These are phyloP conservation scores for Eucalyptus globulus DNA, from an alignment of 345 rosid genomes.

Conservation along the genomic window DNA sequence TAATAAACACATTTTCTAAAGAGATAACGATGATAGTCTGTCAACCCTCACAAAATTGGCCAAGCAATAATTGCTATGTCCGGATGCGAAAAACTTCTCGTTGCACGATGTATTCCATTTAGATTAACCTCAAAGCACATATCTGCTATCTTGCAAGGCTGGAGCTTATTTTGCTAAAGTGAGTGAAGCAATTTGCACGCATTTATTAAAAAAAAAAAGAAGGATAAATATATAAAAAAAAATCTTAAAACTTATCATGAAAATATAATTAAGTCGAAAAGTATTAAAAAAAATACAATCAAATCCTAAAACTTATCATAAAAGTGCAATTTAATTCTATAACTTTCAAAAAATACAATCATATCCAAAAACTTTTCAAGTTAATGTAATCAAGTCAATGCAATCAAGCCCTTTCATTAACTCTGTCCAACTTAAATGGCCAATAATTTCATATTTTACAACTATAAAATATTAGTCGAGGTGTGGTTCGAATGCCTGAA, in stretches of 20 bases:
- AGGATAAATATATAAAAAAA: no score
- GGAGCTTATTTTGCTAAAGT: not conserved
- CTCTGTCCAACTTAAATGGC: not conserved
- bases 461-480: not conserved
- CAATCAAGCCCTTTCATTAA: no score
- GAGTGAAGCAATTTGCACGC: accelerated
- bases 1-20: not conserved
- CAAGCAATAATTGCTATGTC: not conserved
- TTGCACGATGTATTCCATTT: not conserved
- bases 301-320: no score
- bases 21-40: not conserved
- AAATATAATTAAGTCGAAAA: no score
- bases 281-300: accelerated
- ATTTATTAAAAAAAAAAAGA: not conserved
- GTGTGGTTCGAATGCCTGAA: not conserved
- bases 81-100: not conserved
- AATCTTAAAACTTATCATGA: accelerated
- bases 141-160: not conserved
- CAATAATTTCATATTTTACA: no score
- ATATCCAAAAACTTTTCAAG: accelerated
- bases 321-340: no score
- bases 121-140: not conserved
- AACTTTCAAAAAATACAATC: not conserved
- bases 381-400: no score
- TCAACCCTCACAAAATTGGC: not conserved